Evolutionary conservation across 306 rosid species (phyloP).

Genomic region (Boehmeria nivea): DNA sequence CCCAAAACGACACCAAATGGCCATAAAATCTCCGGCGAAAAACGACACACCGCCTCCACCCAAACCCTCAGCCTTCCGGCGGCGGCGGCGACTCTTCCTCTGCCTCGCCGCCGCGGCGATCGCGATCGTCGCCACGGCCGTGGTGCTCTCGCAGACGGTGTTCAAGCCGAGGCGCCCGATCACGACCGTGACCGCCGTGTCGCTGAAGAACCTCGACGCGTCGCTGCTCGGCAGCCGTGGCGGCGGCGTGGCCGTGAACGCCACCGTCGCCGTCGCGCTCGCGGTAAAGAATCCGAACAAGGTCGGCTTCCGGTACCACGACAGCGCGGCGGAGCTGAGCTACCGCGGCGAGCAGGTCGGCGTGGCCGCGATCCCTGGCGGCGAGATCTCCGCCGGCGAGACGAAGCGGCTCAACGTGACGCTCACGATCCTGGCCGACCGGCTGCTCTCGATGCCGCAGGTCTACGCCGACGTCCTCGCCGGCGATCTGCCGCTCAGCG

Average conservation of each 20-base stretch:
- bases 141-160: slow-evolving; percentile 42
- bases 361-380: slow-evolving; percentile 38
- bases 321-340: slow-evolving; percentile 34
- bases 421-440: slow-evolving; percentile 53
- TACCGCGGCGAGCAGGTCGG: slow-evolving; percentile 60
- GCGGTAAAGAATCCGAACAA: slow-evolving; percentile 49
- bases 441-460: slow-evolving; percentile 26
- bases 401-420: slow-evolving; percentile 33
- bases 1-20: background rate
- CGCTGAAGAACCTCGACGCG: slow-evolving; percentile 26
- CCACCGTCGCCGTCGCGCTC: slow-evolving; percentile 33
- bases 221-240: slow-evolving; percentile 12
- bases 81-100: slow-evolving; percentile 24
- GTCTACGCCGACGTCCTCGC: slow-evolving; percentile 26
- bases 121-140: background rate
- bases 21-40: background rate
- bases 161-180: slow-evolving; percentile 42
- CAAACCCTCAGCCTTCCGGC: background rate
- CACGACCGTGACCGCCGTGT: slow-evolving; percentile 19
- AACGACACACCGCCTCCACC: background rate
- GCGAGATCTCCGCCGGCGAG: slow-evolving; percentile 25
- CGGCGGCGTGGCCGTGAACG: slow-evolving; percentile 28
- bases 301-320: slow-evolving; percentile 34
- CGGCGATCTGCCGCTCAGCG: slow-evolving; percentile 40
- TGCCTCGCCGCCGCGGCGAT: background rate